A percentile compares a stretch with the other conserved stretches of the same genome.
phyloP scores from a whole-genome alignment of 1,284 basidiomycete genomes.

The Puccinia novopanici region DNA sequence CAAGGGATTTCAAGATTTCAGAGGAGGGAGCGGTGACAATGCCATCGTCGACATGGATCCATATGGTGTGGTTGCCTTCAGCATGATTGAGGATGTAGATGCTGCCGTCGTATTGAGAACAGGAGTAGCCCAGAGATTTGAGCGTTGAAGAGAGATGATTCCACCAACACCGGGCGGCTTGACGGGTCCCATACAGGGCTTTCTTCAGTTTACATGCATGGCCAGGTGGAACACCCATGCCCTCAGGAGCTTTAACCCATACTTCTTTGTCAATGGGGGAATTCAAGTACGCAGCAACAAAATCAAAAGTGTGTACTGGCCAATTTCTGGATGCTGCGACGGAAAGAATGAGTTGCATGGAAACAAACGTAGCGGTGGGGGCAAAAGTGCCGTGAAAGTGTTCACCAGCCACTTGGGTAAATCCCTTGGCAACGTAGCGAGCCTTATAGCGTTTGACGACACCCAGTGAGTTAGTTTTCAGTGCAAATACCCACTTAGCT shows the following conservation, averaged over 20 bases:
- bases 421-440: neutral
- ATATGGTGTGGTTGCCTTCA: no score
- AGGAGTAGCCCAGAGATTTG: no score
- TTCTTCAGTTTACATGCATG: neutral
- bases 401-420: neutral
- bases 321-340: neutral
- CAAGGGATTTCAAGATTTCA: no score
- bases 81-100: no score
- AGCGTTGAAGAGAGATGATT: no score
- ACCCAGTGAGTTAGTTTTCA: neutral
- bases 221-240: neutral
- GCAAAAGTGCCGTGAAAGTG: conserved; percentile 1
- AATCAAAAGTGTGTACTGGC: neutral
- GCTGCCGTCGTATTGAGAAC: no score
- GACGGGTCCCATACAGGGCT: no score
- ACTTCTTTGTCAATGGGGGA: neutral
- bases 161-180: no score
- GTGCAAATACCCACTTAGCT: conserved; percentile 3
- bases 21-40: no score
- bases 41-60: no score
- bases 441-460: neutral
- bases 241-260: neutral
- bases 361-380: neutral
- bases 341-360: neutral
- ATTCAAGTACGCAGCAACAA: conserved; percentile 13